phyloP scores from a whole-genome alignment of 371 early-diverging fungal species.

The Rhizopus delemar region DNA sequence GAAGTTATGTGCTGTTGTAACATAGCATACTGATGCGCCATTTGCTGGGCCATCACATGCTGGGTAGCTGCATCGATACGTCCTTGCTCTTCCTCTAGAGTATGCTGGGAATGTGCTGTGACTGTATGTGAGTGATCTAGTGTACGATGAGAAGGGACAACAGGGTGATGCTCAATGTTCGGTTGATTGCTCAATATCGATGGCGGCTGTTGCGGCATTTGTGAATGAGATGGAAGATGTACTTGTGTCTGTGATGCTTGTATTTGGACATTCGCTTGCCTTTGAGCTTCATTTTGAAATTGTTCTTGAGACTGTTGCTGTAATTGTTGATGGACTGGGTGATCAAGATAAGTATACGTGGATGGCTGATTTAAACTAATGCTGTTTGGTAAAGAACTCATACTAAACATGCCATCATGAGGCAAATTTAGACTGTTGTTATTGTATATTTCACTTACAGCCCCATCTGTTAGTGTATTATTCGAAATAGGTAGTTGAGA shows the following conservation, averaged over 20 bases:
- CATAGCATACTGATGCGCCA: conserved; percentile 28
- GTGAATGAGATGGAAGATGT: conserved; percentile 1
- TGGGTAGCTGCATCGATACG: conserved; percentile 21
- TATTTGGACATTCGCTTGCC: not conserved
- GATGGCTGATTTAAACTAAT: not conserved
- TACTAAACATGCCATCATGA: not conserved
- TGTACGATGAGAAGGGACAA: conserved; percentile 26
- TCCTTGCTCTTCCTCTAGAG: conserved; percentile 18
- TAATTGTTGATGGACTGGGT: too few relatives aligned
- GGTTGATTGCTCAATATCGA: conserved; percentile 13
- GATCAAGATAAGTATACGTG: not conserved
- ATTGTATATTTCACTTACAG: not conserved
- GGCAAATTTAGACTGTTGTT: not conserved
- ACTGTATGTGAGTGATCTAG: not conserved
- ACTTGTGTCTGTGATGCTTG: not conserved
- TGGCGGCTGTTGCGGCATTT: conserved; percentile 3
- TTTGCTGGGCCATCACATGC: conserved; percentile 30
- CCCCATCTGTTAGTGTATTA: not conserved
- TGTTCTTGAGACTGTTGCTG: not conserved
- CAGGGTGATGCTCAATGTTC: conserved; percentile 18
- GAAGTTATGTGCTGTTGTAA: conserved; percentile 1
- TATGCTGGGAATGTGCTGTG: not conserved
- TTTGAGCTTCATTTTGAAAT: not conserved
- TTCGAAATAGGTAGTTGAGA: not conserved
- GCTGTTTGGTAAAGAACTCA: not conserved